Evolutionary conservation across 495 filamentous ascomycete genomes (phyloP), one percentile per base, ranked within the genome.

Genomic region (Evernia prunastri): DNA sequence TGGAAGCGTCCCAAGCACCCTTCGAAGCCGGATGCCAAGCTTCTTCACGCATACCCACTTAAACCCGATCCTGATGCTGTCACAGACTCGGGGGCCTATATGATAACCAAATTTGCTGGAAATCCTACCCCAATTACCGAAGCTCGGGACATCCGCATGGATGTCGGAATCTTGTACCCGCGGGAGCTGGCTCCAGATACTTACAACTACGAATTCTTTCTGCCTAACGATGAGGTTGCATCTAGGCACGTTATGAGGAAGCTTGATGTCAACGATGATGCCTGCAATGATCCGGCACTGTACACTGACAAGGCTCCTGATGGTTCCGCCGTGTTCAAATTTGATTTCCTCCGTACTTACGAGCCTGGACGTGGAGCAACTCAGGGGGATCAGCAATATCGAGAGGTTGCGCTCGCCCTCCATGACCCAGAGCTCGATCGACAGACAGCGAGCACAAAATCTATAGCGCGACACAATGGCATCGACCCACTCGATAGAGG

Each of bases 61-160:
- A 75, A 96, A 3, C 94, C 94, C 2, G 94, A 97, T 68, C 82
- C 92, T n/a, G 85, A 89, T 23, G 89, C 89, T 12, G 87, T 92
- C 71, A 88, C 92, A n/a, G 90, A 96, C 72, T 86, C 85, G 33
- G 90, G 90, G 61, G 86, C 87, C 20, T 97, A 91, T 73, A 85
- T 95, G 63, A 84, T 92, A 15, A 84, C 92, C 75, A 97, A 97
- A 67, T 97, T 97, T 76, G 80, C 82, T 47, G 90, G 87, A 56
- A 91, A 93, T 63, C 93, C 94, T 0, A 81, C 91, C 11, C 75
- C 80, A 40, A 72, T 81, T 23, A 77, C 79, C 15, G 72, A 76
- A 31, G 72, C 69, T 54, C 92, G 93, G 72, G 94, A 97, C 72
- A 79, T 80, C 54, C 87, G 95, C 39, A 84, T 97, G 63, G 89